Evolutionary conservation across 108 stramenopile genomes (phyloP).

Genomic region (Stephanodiscus triporus): DNA sequence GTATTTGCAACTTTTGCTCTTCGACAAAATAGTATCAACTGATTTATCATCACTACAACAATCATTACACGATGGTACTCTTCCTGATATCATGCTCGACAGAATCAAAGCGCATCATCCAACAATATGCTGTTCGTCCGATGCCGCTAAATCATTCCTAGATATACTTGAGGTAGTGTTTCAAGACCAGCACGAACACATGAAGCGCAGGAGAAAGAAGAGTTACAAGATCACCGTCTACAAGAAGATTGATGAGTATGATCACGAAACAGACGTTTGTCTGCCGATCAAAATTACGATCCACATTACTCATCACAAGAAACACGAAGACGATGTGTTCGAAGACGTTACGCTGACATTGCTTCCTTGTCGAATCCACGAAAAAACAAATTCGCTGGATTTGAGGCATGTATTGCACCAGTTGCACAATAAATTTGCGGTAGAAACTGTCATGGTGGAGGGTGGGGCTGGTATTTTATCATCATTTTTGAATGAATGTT

Average conservation of each 20-base stretch:
- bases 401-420: conserved; percentile 52
- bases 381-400: conserved; percentile 47
- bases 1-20: conserved; percentile 37
- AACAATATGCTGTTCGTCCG: conserved; percentile 42
- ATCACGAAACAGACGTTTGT: conserved; percentile 14
- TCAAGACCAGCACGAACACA: conserved; percentile 17
- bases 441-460: conserved; percentile 81
- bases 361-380: conserved; percentile 54
- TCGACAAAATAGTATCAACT: conserved; percentile 1
- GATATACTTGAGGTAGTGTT: conserved; percentile 29
- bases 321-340: conserved; percentile 15
- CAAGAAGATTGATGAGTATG: conserved; percentile 27
- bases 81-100: conserved; percentile 34
- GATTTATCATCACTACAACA: background rate
- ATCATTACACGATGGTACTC: background rate
- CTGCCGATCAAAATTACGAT: conserved; percentile 39
- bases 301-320: conserved; percentile 11
- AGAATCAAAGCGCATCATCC: conserved; percentile 35
- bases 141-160: conserved; percentile 33
- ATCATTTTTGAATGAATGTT: conserved; percentile 52
- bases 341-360: conserved; percentile 46
- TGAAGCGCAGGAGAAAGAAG: conserved; percentile 15
- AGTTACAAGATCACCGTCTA: conserved; percentile 32
- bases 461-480: conserved; percentile 68
- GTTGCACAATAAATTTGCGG: conserved; percentile 51